Evolutionary conservation across 2,329 filamentous ascomycete genomes (phyloP), one percentile per base, ranked within the genome.

Genomic region (Sarocladiaceae sp.): DNA sequence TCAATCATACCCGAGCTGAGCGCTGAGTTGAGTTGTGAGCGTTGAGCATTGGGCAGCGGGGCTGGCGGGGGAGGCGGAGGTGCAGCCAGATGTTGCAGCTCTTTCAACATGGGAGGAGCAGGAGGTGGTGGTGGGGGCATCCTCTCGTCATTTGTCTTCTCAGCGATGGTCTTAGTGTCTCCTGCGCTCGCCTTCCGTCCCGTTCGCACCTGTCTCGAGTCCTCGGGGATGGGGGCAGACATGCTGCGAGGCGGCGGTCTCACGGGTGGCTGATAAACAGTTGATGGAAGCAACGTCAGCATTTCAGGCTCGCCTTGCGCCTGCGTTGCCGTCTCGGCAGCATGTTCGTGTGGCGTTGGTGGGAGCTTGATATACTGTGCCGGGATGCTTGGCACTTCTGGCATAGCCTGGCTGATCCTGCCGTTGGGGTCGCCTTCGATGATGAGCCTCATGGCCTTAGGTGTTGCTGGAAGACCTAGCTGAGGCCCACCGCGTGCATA

Each of bases 381-480:
- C 2, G 78, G 76, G 24, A 82, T 70, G 0, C 66, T 62, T 15
- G 77, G 76, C 4, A 79, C 66, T n/a, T 75, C 71, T 0, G 82
- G 80, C 23, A 80, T 69, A 1, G 55, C 56, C 35, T 47, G 59
- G 46, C 51, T 60, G 21, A 46, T 49, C 33, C 46, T 73, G 67
- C 46, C 23, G 66, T 67, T 33, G 34, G 72, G 67, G 47, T 82
- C 75, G 2, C 72, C 64, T 51, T 79, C 76, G 53, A 91, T 81
- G 33, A 87, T 80, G 2, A 94, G 80, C 16, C 85, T 80, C 89
- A 96, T 95, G 1, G 89, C 89, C 66, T 88, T 83, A 23, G 91
- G 90, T 1, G 90, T 96, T 2, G 89, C 88, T 12, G 91, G 89
- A n/a, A 95, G 74, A 1, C 89, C 90, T 43, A 91, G 75, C 5